Evolutionary conservation across 805 yeast genomes (phyloP), one percentile per base, ranked within the genome.

Genomic region (Myxozyma vanderwaltii): DNA sequence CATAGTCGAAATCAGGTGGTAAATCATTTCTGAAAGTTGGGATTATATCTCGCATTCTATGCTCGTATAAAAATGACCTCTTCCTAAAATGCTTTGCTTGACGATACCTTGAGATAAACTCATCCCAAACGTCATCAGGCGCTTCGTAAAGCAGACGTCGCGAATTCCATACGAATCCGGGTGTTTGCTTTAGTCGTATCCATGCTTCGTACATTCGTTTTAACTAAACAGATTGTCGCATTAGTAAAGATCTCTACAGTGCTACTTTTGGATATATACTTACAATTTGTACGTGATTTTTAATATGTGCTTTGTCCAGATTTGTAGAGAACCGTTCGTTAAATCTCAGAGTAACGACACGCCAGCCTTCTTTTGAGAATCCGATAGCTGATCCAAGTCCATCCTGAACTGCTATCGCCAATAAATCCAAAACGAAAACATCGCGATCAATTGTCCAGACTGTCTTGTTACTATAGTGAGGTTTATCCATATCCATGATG

Each of bases 331-430:
- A 60, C 26, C 53, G 48, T 21, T 33, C 26, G 41, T 60, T 60
- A 26, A 60, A 57, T 26, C 58, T 36, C 17, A 41, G 29, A 8
- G 64, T 58, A 13, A 57, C 52, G 31, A 39, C 36, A 10, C 58
- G 52, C 64, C 64, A 60, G 26, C 57, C 64, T 33, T 51, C 58
- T 31, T 60, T 60, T 17, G 58, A 46, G 33, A 60, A 60, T 29
- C 64, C 64, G 23, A 45, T 46, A 15, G 44, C 50, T n/a, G 40
- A 50, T 13, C 50, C 40, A 10, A 54, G 44, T 27, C 63, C 60
- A 6, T 43, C 46, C 15, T 39, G 36, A 19, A 27, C 46, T 13
- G 48, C 54, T 12, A 17, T 8, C 26, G 48, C 40, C 10, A 59
- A 43, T 21, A 47, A 52, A 23, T 55, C 54, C 8, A 59, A 54